Conservation (phyloP, 1,139 yeast genomes). For the Magnusiomyces ingens region DNA sequence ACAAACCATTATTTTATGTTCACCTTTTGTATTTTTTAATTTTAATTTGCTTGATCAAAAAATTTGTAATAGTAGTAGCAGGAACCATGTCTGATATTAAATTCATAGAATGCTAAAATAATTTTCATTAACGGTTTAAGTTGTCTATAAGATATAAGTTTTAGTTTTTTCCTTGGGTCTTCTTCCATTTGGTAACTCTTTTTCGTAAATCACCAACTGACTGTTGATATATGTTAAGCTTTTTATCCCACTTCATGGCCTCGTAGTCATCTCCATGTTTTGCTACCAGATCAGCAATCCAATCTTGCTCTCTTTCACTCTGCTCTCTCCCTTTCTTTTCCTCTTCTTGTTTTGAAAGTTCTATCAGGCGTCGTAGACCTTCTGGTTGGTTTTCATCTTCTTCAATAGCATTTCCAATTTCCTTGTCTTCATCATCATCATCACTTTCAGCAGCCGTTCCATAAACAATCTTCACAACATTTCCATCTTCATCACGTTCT, state of each 20-base stretch:
- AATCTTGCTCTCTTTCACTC: constrained; percentile 66
- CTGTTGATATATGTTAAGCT: constrained; percentile 76
- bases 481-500: constrained; percentile 65
- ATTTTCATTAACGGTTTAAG: neutral
- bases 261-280: constrained; percentile 86
- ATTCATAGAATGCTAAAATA: neutral
- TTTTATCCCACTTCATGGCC: constrained; percentile 88
- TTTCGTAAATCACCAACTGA: constrained; percentile 75
- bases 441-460: constrained; percentile 45
- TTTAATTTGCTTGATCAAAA: too few species aligned
- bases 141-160: neutral
- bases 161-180: constrained; percentile 31
- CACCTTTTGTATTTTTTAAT: neutral
- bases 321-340: constrained; percentile 49
- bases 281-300: constrained; percentile 58
- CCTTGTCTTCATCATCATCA: constrained; percentile 29
- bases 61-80: too few species aligned
- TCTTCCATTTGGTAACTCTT: constrained; percentile 62
- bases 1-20: neutral
- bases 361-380: constrained; percentile 64
- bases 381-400: constrained; percentile 29
- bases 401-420: constrained; percentile 25
- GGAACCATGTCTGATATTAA: neutral
- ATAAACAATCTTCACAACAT: constrained; percentile 61
- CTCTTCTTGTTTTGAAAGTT: constrained; percentile 48